Evolutionary conservation across 108 stramenopile genomes (phyloP), one percentile per base, ranked within the genome.

Genomic region (Mediolabrus comicus): DNA sequence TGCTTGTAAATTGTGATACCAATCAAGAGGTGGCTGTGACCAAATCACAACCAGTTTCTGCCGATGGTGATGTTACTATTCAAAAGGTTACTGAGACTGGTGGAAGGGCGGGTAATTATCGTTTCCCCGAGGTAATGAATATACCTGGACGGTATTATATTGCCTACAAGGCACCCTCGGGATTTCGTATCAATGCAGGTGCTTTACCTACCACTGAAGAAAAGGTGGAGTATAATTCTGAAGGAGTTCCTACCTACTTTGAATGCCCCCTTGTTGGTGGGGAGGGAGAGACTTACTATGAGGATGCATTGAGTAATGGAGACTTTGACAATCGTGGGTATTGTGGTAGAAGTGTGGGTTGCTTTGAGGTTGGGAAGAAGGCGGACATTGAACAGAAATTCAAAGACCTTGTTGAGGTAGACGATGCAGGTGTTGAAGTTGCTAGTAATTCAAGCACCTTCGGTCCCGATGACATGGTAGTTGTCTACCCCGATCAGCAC

Each of bases 311-410:
- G 3, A 30, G 16, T 0, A 12, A 3, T 17, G 75, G 75, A 25
- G 75, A 76, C 52, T 51, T 68, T n/a, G 75, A 76, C 49, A 58
- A 32, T 17, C 56, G 43, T 29, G 75, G 75, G 19, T 68, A 76
- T 58, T 76, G 75, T 31, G 75, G 24, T 12, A 29, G 75, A 26
- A 62, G 38, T 26, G 51, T 76, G 14, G 75, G 67, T 5, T 76
- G 75, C 56, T 28, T 76, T 3, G 75, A 76, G 53, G 54, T 76
- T 4, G 75, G 67, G 0, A 35, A 17, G n/a, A 34, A n/a, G 31
- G 30, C 14, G n/a, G 62, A 69, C 5, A 26, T 76, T 53, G 6
- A 49, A 22, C 24, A 49, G 0, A 63, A 63, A 25, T 76, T 62
- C 39, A 19, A 53, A 29, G 9, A 41, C 24, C 33, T 76, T 4